These are phyloP conservation scores for Secale cereale DNA, from an alignment of 176 grass and related monocot genomes.

Conservation along the genomic window DNA sequence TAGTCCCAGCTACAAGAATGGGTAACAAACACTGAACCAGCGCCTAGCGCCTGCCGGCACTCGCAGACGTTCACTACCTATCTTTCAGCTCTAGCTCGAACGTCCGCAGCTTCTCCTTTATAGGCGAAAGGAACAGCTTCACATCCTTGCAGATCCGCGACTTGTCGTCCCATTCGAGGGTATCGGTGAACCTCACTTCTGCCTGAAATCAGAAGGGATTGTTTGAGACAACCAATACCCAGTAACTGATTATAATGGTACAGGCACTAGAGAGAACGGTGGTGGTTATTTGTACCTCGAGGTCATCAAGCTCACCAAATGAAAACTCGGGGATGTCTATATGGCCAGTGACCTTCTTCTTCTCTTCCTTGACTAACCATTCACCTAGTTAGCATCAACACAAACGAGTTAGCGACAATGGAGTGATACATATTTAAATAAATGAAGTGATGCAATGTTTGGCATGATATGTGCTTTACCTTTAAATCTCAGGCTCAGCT, in stretches of 20 bases:
- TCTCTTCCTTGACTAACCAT: conserved; percentile 78
- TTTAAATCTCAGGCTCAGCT: conserved; percentile 76
- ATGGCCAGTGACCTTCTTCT: conserved; percentile 68
- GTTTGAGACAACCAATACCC: neutral
- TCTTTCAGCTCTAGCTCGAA: conserved; percentile 93
- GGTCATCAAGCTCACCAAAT: conserved; percentile 83
- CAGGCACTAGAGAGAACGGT: neutral
- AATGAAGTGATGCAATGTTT: neutral
- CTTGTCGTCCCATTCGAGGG: conserved; percentile 39
- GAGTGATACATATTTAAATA: neutral
- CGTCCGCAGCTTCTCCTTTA: conserved; percentile 47
- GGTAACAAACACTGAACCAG: neutral
- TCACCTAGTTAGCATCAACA: conserved; percentile 48
- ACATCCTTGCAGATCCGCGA: conserved; percentile 69
- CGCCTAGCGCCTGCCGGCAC: neutral
- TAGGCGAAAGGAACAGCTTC: conserved; percentile 54
- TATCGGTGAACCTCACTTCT: conserved; percentile 65
- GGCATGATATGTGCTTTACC: conserved; percentile 38
- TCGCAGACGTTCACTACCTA: conserved; percentile 35
- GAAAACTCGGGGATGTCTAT: conserved; percentile 92
- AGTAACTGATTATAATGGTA: neutral
- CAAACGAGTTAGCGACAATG: neutral
- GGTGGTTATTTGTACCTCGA: conserved; percentile 53
- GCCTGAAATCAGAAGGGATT: conserved; percentile 33
- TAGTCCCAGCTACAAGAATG: neutral